These are phyloP conservation scores for Sporothrix luriei DNA, from an alignment of 2,329 filamentous ascomycete genomes.

Conservation along the genomic window DNA sequence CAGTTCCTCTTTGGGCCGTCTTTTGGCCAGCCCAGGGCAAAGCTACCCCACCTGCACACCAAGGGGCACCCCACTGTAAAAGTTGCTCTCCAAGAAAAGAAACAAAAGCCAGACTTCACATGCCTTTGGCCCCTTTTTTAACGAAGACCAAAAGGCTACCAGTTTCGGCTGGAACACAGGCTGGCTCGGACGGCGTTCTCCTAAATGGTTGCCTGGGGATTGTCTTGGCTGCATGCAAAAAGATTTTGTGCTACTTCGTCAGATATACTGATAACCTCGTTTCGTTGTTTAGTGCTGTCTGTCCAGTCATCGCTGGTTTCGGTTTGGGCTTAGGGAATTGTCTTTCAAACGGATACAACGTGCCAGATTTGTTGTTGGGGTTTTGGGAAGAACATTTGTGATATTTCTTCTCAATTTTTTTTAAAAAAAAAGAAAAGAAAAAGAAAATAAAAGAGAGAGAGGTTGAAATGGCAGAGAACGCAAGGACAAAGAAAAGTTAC, in stretches of 20 bases:
- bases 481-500: too few relatives aligned
- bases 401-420: too few relatives aligned
- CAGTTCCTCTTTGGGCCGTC: conserved; percentile 1
- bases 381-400: too few relatives aligned
- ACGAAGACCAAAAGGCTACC: neutral
- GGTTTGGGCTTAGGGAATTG: neutral
- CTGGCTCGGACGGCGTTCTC: neutral
- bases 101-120: conserved; percentile 19
- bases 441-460: too few relatives aligned
- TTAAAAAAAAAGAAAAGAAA: neutral
- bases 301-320: neutral
- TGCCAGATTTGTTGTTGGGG: neutral
- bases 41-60: conserved; percentile 21
- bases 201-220: conserved; percentile 19
- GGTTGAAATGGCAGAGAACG: too few relatives aligned
- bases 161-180: neutral
- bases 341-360: neutral
- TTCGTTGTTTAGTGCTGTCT: neutral
- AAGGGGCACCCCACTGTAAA: conserved; percentile 12
- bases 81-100: conserved; percentile 10
- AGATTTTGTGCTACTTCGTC: neutral
- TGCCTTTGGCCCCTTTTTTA: conserved; percentile 16
- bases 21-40: neutral
- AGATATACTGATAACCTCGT: neutral
- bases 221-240: conserved; percentile 11